These are phyloP conservation scores for Saccharomycopsis amapae DNA, from an alignment of 805 yeast genomes.

Conservation along the genomic window DNA sequence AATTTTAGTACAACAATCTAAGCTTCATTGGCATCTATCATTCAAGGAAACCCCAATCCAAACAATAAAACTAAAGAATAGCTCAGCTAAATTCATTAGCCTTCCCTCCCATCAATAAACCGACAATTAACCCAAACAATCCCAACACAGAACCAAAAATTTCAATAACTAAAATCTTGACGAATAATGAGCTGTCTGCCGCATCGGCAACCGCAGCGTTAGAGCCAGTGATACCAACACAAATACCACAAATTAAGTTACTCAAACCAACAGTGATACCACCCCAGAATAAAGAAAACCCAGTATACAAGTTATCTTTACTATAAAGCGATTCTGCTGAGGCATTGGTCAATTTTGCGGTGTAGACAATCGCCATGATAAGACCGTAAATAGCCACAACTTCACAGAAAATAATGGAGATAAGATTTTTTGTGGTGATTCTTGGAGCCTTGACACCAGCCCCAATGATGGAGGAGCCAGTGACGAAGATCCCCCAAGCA, in stretches of 20 bases:
- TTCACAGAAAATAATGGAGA: conserved; percentile 96
- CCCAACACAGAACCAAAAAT: conserved; percentile 97
- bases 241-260: conserved; percentile 92
- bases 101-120: conserved; percentile 93
- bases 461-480: conserved; percentile 91
- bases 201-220: conserved; percentile 99
- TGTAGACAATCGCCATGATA: conserved; percentile 95
- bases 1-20: too few species aligned
- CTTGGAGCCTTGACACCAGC: conserved; percentile 98
- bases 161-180: conserved; percentile 92
- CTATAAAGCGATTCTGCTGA: conserved; percentile 55
- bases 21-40: too few species aligned
- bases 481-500: conserved; percentile 97
- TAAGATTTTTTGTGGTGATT: conserved; percentile 93
- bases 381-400: conserved; percentile 98
- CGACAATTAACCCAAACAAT: conserved; percentile 92
- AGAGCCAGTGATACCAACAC: conserved; percentile 96
- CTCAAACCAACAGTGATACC: conserved; percentile 92
- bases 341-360: conserved; percentile 71
- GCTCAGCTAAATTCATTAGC: conserved; percentile 51
- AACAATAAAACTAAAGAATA: too few species aligned
- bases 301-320: conserved; percentile 87
- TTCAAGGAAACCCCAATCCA: too few species aligned
- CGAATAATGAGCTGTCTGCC: conserved; percentile 91
- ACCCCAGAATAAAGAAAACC: conserved; percentile 95